A percentile compares a stretch with the other conserved stretches of the same genome.
These are phyloP conservation scores for Cyathus striatus DNA, from an alignment of 768 basidiomycete genomes.

Conservation along the genomic window DNA sequence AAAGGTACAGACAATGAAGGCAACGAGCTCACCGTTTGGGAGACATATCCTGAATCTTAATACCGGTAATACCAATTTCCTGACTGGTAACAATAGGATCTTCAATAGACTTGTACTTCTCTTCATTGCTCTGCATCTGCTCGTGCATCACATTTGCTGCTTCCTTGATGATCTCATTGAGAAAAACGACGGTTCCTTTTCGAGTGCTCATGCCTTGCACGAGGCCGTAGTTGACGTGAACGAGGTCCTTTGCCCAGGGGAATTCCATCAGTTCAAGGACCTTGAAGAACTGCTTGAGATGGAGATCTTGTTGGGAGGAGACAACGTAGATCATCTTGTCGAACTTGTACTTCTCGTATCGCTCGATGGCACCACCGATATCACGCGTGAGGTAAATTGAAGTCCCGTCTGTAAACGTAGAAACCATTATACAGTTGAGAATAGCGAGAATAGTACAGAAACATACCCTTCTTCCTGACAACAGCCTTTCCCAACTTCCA, in stretches of 20 bases:
- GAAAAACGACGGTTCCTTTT: slow-evolving; percentile 91
- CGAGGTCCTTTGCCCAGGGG: slow-evolving; percentile 76
- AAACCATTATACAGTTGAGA: not conserved
- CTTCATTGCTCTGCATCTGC: slow-evolving; percentile 93
- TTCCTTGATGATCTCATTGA: slow-evolving; percentile 89
- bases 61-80: slow-evolving; percentile 90
- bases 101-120: slow-evolving; percentile 84
- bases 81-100: slow-evolving; percentile 75
- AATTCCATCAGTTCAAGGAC: slow-evolving; percentile 86
- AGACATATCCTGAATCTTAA: slow-evolving; percentile 98
- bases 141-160: slow-evolving; percentile 90
- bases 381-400: slow-evolving; percentile 94
- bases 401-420: slow-evolving; percentile 75
- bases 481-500: slow-evolving; percentile 92
- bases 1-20: slow-evolving; percentile 1
- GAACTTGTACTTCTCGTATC: slow-evolving; percentile 86
- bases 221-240: slow-evolving; percentile 89
- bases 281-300: slow-evolving; percentile 91
- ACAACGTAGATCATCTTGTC: slow-evolving; percentile 93
- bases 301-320: slow-evolving; percentile 81
- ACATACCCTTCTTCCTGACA: slow-evolving; percentile 75
- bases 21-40: slow-evolving; percentile 68
- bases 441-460: not conserved
- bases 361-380: slow-evolving; percentile 89
- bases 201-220: slow-evolving; percentile 95